A percentile compares a stretch with the other conserved stretches of the same genome.
phyloP scores from a whole-genome alignment of 345 rosid species.

The Syzygium aqueum region DNA sequence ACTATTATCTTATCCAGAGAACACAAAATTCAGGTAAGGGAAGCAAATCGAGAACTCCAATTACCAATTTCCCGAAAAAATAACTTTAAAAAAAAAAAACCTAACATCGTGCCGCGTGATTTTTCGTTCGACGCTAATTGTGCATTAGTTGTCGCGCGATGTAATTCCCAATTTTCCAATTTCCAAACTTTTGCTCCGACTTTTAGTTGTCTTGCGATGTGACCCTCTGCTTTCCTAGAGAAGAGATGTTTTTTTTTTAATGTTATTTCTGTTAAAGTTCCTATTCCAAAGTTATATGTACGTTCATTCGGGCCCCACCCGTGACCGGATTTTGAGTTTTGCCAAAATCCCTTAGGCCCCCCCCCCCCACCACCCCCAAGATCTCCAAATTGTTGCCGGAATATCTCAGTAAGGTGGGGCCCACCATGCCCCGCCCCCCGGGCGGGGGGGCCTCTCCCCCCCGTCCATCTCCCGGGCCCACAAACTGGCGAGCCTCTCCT shows the following conservation, averaged over 20 bases:
- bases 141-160: background rate
- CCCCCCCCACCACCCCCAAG: too few species aligned
- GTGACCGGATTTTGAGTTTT: background rate
- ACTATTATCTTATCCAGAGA: too few species aligned
- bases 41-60: background rate
- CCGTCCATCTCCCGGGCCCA: background rate
- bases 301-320: background rate
- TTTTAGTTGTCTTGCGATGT: background rate
- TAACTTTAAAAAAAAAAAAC: too few species aligned
- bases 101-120: too few species aligned
- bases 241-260: background rate
- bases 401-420: background rate
- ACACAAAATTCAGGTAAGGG: background rate
- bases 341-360: background rate
- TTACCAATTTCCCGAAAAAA: background rate
- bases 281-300: background rate
- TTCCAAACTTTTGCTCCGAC: background rate
- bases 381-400: background rate
- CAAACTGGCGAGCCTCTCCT: background rate
- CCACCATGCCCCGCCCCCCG: background rate
- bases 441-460: background rate
- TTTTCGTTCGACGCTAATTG: too few species aligned
- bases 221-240: background rate
- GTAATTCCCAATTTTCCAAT: background rate
- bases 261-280: background rate